Evolutionary conservation across 2,329 filamentous ascomycete species (phyloP).

Genomic region (Aspergillus sp.): DNA sequence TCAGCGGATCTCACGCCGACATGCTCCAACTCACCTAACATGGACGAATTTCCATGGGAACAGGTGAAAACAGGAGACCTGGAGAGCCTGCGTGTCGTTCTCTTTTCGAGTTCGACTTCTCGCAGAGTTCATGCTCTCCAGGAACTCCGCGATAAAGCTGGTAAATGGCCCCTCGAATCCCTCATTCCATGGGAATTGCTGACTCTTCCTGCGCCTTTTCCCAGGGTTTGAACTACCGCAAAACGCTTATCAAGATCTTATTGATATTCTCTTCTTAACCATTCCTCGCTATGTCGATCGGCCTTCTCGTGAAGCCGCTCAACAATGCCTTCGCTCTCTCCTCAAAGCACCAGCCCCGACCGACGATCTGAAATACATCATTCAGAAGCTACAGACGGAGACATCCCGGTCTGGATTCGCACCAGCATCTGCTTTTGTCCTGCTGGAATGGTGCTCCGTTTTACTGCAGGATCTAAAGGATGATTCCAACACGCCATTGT

Average conservation of each 20-base stretch:
- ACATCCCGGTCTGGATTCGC: constrained; percentile 73
- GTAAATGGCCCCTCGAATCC: constrained; percentile 19
- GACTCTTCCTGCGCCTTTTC: constrained; percentile 5
- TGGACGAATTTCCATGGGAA: constrained; percentile 42
- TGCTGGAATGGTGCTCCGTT: constrained; percentile 84
- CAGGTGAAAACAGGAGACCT: constrained; percentile 39
- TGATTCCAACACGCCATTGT: constrained; percentile 62
- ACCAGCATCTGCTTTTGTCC: constrained; percentile 74
- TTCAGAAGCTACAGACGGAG: constrained; percentile 66
- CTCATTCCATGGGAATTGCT: constrained; percentile 7
- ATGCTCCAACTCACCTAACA: constrained; percentile 28
- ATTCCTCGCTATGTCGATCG: constrained; percentile 85
- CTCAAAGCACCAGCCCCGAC: constrained; percentile 56
- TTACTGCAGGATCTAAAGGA: constrained; percentile 67
- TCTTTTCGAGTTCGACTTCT: constrained; percentile 40
- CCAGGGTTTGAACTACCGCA: constrained; percentile 29
- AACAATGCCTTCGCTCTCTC: constrained; percentile 69
- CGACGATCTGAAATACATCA: constrained; percentile 50
- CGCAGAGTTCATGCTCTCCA: constrained; percentile 36
- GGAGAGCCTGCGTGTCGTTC: constrained; percentile 32
- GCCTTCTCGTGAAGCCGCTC: constrained; percentile 74
- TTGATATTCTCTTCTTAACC: constrained; percentile 77
- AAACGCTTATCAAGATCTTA: constrained; percentile 41
- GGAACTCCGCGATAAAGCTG: constrained; percentile 42
- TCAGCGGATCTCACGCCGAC: constrained; percentile 17